A percentile compares a stretch with the other conserved stretches of the same genome.
Evolutionary conservation across 495 filamentous ascomycete genomes (phyloP).

Genomic region (Neurospora sp.): DNA sequence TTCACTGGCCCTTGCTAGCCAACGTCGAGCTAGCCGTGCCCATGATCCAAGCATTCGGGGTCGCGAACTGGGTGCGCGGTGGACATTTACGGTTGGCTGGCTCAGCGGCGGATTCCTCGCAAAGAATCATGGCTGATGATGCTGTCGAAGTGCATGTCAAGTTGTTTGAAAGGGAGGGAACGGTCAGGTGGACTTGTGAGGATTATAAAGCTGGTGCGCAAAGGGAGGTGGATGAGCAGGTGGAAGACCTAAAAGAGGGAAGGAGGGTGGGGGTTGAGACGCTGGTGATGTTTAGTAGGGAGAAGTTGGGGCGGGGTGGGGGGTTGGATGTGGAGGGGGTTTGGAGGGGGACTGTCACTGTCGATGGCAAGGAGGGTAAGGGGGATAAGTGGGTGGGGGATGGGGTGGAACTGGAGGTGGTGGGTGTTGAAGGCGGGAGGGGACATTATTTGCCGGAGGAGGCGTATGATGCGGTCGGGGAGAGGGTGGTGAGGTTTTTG

Average conservation of each 20-base stretch:
- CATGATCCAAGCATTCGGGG: conserved; percentile 36
- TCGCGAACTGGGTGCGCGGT: conserved; percentile 23
- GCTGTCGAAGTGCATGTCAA: conserved; percentile 28
- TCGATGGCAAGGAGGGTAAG: neutral
- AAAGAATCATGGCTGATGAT: conserved; percentile 8
- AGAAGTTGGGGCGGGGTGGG: conserved; percentile 28
- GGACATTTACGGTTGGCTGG: conserved; percentile 23
- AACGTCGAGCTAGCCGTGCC: conserved; percentile 32
- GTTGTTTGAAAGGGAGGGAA: conserved; percentile 28
- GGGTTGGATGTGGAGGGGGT: conserved; percentile 31
- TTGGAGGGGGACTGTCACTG: conserved; percentile 23
- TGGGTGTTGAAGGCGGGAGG: conserved; percentile 26
- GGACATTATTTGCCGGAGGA: conserved; percentile 46
- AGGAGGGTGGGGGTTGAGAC: conserved; percentile 30
- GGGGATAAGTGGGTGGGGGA: conserved; percentile 27
- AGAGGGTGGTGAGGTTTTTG: conserved; percentile 21
- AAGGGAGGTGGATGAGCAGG: conserved; percentile 32
- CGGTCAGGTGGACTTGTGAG: conserved; percentile 30
- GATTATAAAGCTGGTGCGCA: conserved; percentile 37
- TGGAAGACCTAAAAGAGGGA: conserved; percentile 31
- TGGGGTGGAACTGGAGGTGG: conserved; percentile 14
- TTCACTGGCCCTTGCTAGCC: conserved; percentile 44
- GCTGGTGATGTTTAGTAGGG: conserved; percentile 33
- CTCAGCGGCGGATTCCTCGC: neutral
- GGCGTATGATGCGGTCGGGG: conserved; percentile 27